Evolutionary conservation across 805 yeast genomes (phyloP).

Genomic region (Scheffersomyces stipitis): DNA sequence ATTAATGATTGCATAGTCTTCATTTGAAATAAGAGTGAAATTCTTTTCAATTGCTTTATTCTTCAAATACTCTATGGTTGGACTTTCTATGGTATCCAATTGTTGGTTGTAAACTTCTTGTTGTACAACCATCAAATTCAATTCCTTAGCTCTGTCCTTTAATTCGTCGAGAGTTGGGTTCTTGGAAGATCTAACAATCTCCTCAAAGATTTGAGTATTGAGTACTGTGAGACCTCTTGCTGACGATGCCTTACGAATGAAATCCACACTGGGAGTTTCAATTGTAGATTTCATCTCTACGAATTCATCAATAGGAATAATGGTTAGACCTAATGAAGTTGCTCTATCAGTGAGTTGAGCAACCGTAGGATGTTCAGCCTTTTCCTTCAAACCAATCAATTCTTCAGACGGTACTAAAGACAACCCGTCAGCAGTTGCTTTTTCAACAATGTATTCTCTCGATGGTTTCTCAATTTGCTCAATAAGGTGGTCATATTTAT

Average conservation of each 20-base stretch:
- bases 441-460: constrained; percentile 9
- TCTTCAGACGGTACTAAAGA: constrained; percentile 7
- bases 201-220: not conserved
- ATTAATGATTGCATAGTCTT: constrained; percentile 12
- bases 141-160: not conserved
- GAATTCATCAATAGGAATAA: constrained; percentile 13
- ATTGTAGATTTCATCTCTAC: constrained; percentile 10
- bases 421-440: constrained; percentile 4
- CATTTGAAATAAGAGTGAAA: constrained; percentile 10
- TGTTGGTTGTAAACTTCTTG: constrained; percentile 1
- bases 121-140: not conserved
- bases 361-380: constrained; percentile 11
- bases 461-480: constrained; percentile 8
- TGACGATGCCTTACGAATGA: constrained; percentile 1
- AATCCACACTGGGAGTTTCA: not conserved
- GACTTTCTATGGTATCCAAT: constrained; percentile 13
- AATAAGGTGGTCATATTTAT: constrained; percentile 9
- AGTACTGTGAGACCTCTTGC: constrained; percentile 2
- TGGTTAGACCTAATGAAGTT: constrained; percentile 1
- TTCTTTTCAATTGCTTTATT: constrained; percentile 17
- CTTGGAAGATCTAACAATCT: not conserved
- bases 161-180: not conserved
- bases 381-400: constrained; percentile 19
- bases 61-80: constrained; percentile 28
- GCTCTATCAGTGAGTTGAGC: constrained; percentile 6